These are phyloP conservation scores for Lenwebbia sp. DNA, from an alignment of 345 rosid species.

Conservation along the genomic window DNA sequence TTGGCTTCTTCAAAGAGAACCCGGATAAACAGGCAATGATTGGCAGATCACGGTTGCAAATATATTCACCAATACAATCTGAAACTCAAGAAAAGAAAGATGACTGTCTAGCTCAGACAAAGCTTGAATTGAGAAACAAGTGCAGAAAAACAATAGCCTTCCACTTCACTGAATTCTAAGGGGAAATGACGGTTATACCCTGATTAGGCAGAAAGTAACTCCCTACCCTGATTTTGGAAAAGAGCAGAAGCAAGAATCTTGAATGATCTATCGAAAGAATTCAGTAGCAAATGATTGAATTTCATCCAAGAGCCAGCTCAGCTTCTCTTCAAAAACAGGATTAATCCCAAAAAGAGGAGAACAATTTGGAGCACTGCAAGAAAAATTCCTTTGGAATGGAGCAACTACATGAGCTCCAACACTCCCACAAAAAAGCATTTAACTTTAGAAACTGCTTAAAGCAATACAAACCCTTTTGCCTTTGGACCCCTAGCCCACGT, in stretches of 20 bases:
- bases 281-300: background rate
- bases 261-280: background rate
- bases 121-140: background rate
- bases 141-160: background rate
- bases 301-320: background rate
- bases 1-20: background rate
- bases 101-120: background rate
- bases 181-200: background rate
- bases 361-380: background rate
- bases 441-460: background rate
- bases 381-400: background rate
- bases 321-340: background rate
- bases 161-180: background rate
- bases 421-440: background rate
- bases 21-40: background rate
- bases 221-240: background rate
- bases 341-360: background rate
- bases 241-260: background rate
- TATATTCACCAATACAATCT: background rate
- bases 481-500: background rate
- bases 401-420: background rate
- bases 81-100: background rate
- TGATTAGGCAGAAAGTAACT: background rate
- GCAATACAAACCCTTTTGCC: background rate
- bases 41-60: background rate